phyloP scores from a whole-genome alignment of 2,329 filamentous ascomycete species.

The Clonostachys byssicola region DNA sequence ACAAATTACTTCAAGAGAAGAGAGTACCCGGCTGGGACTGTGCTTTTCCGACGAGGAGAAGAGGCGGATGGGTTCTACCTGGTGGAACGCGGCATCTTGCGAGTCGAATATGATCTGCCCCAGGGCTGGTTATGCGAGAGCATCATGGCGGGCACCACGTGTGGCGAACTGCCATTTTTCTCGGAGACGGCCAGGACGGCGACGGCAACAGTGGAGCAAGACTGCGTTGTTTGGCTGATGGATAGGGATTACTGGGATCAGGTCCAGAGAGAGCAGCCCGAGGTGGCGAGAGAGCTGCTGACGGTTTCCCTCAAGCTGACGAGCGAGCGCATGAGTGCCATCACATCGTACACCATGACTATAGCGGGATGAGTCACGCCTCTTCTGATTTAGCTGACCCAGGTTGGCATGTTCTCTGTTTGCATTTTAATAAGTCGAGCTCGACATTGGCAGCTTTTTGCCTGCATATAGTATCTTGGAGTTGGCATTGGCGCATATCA shows the following conservation, averaged over 20 bases:
- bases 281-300: conserved; percentile 79
- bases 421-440: neutral
- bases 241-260: conserved; percentile 66
- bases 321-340: conserved; percentile 80
- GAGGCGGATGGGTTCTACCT: conserved; percentile 82
- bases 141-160: conserved; percentile 91
- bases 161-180: conserved; percentile 95
- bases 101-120: conserved; percentile 85
- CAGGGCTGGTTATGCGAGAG: conserved; percentile 87
- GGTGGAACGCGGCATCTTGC: conserved; percentile 81
- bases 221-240: conserved; percentile 81
- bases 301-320: conserved; percentile 89
- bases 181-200: conserved; percentile 84
- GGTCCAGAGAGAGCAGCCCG: conserved; percentile 68
- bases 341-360: conserved; percentile 52
- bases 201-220: conserved; percentile 77
- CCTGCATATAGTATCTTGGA: conserved; percentile 1
- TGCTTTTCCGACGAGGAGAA: conserved; percentile 77
- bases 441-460: neutral
- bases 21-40: conserved; percentile 63
- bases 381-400: no score
- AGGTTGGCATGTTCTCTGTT: neutral
- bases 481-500: neutral
- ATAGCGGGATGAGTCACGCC: conserved; percentile 23
- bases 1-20: conserved; percentile 70